Evolutionary conservation across 2,329 filamentous ascomycete genomes (phyloP), one percentile per base, ranked within the genome.

Genomic region (Penicillium oxalicum): DNA sequence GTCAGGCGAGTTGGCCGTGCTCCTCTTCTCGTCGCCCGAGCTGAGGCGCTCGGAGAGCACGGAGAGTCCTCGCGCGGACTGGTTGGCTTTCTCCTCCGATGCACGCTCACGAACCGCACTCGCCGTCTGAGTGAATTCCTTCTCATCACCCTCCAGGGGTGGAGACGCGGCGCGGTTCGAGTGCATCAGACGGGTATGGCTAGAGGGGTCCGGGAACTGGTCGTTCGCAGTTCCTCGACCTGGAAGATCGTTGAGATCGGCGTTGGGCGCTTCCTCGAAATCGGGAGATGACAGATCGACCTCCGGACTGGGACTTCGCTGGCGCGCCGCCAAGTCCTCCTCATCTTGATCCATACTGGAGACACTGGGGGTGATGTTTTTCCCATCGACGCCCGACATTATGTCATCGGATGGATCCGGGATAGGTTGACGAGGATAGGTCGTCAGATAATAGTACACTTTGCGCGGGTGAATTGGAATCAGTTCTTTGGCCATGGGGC

Each of bases 361-460:
- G 27, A 94, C 76, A 18, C 89, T 91, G 0, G 91, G 91, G 2
- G 91, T 93, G 52, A 94, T 83, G 52, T 89, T 83, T 54, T 78
- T 77, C 57, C 74, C 76, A 48, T 75, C 73, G 53, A 76, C 72
- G 45, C 68, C 71, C 61, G 74, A 55, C 64, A 73, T 66, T 56
- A 77, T 69, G 61, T 79, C 74, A 48, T 76, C 74, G 45, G 81
- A 73, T 38, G 75, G 78, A 56, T 87, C 81, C 2, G 89, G 88
- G 18, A 97, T 82, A 34, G 88, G 82, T 65, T 91, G 88, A 64
- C 86, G 88, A 40, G 87, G 83, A 63, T 80, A 86, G n/a, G 87
- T 95, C 35, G 89, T 95, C 51, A 98, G 81, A 73, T 91, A 97
- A 73, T 94, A 97, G 76, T 95, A 97, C 40, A 94, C 91, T 70